Percentiles rank a stretch among this genome's conserved stretches.
These are phyloP conservation scores for Neofusicoccum umdonicola DNA, from an alignment of 2,329 filamentous ascomycete species.

Conservation along the genomic window DNA sequence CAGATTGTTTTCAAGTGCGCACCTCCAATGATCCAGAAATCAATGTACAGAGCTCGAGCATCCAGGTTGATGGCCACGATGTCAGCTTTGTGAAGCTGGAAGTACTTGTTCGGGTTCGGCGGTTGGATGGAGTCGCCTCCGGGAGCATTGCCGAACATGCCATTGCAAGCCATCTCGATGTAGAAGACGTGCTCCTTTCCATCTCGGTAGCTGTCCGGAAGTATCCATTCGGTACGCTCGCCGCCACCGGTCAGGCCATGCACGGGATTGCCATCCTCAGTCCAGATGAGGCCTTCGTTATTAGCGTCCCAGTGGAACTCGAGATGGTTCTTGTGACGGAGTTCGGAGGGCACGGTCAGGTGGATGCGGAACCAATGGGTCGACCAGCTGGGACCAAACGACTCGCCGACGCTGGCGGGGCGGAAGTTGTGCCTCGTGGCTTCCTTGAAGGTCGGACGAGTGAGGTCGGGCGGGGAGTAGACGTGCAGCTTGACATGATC, in stretches of 20 bases:
- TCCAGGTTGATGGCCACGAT: conserved; percentile 87
- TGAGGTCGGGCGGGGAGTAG: conserved; percentile 76
- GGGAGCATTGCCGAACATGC: conserved; percentile 93
- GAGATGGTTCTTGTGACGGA: conserved; percentile 75
- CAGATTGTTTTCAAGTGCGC: conserved; percentile 19
- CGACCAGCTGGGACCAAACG: conserved; percentile 92
- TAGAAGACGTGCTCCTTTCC: conserved; percentile 87
- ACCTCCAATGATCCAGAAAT: conserved; percentile 87
- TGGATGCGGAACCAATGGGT: conserved; percentile 95
- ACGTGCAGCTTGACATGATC: conserved; percentile 81
- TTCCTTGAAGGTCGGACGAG: conserved; percentile 82
- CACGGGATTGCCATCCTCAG: conserved; percentile 80
- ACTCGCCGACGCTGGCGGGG: conserved; percentile 69
- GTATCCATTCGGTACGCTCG: conserved; percentile 86
- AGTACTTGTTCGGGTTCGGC: conserved; percentile 80
- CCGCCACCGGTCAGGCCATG: conserved; percentile 90
- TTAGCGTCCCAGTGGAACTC: conserved; percentile 95
- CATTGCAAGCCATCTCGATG: conserved; percentile 97
- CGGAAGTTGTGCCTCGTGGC: conserved; percentile 74
- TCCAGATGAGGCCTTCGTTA: conserved; percentile 94
- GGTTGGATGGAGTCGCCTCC: conserved; percentile 86
- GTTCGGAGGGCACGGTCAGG: conserved; percentile 70
- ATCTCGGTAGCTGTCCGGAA: conserved; percentile 78
- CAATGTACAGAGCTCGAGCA: conserved; percentile 78
- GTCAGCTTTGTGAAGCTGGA: conserved; percentile 70